Evolutionary conservation across 371 early-diverging fungal genomes (phyloP), one percentile per base, ranked within the genome.

Genomic region (Phascolomyces articulosus): DNA sequence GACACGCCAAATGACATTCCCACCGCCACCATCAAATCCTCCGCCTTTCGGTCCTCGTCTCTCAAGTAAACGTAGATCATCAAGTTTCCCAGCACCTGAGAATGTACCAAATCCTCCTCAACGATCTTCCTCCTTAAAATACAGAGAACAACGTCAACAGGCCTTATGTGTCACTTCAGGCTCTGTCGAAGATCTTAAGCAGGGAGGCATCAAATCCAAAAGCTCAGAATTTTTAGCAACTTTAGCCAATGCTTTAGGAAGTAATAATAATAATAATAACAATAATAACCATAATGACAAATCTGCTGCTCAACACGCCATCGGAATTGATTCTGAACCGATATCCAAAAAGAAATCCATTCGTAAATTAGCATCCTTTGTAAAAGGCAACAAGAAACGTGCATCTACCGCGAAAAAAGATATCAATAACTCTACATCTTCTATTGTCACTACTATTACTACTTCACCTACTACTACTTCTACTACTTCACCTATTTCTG

Each of bases 41-140:
- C 70, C 74, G 20, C 68, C 70, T 10, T 51, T 51, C 23, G 26
- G 26, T 16, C 58, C 65, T 11, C 57, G 27, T 57, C 60, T 8
- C 57, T 57, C 31, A 26, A 67, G 44, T 58, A 55, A 67, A 38
- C 49, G 63, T 27, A 53, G 66, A 20, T 63, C 65, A 23, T 62
- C 68, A 21, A 68, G 60, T 66, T 58, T 58, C 47, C 69, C 60
- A 23, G 63, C 48, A 31, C 48, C 34, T 6, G 40, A 49, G 40
- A 56, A 59, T 11, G 60, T 57, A 26, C 65, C 69, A 13, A 66
- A 60, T 6, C 56, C 70, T 7, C 65, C 73, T 2, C 62, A 64
- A 29, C 71, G 65, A 10, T 73, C 77, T 13, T 71, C 71, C 0
- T 69, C 73, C 3, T 41, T 68, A 40, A 68, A 65, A 48, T 62